phyloP scores from a whole-genome alignment of 2,329 filamentous ascomycete species.

The Neonectria magnoliae region DNA sequence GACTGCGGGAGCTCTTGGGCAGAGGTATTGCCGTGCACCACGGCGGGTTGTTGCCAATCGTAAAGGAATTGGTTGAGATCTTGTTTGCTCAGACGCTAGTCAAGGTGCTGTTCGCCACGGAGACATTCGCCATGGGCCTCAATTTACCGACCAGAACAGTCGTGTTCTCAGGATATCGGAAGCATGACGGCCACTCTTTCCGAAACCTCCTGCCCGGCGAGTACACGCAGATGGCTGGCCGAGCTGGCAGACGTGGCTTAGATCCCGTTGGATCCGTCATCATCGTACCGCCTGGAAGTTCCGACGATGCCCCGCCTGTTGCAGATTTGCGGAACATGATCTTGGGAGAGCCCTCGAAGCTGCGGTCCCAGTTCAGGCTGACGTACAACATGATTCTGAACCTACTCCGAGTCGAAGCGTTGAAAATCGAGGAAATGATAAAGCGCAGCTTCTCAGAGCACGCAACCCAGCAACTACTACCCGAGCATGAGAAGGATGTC shows the following conservation, averaged over 20 bases:
- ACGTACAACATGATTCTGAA: slow-evolving; percentile 99
- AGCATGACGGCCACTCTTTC: slow-evolving; percentile 93
- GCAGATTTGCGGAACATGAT: slow-evolving; percentile 91
- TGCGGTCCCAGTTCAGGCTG: slow-evolving; percentile 93
- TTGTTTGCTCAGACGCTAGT: slow-evolving; percentile 94
- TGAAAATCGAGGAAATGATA: slow-evolving; percentile 99
- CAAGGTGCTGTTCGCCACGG: slow-evolving; percentile 96
- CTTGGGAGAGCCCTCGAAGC: slow-evolving; percentile 91
- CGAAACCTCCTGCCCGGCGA: slow-evolving; percentile 92
- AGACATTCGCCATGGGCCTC: slow-evolving; percentile 98
- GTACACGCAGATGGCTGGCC: slow-evolving; percentile 98
- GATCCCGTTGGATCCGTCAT: slow-evolving; percentile 95
- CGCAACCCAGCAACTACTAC: slow-evolving; percentile 91
- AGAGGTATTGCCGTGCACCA: slow-evolving; percentile 96
- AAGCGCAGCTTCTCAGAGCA: slow-evolving; percentile 99
- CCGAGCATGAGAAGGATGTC: slow-evolving; percentile 95
- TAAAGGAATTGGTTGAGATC: slow-evolving; percentile 98
- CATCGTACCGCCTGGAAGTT: slow-evolving; percentile 82
- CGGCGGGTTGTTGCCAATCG: slow-evolving; percentile 91
- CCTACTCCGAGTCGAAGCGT: slow-evolving; percentile 89
- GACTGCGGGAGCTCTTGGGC: slow-evolving; percentile 84
- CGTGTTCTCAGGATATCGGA: slow-evolving; percentile 96
- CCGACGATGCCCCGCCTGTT: slow-evolving; percentile 88
- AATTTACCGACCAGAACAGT: slow-evolving; percentile 96
- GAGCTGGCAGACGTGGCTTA: slow-evolving; percentile 90